These are phyloP conservation scores for Oryza glumipatula DNA, from an alignment of 176 grass and related monocot species.

Conservation along the genomic window DNA sequence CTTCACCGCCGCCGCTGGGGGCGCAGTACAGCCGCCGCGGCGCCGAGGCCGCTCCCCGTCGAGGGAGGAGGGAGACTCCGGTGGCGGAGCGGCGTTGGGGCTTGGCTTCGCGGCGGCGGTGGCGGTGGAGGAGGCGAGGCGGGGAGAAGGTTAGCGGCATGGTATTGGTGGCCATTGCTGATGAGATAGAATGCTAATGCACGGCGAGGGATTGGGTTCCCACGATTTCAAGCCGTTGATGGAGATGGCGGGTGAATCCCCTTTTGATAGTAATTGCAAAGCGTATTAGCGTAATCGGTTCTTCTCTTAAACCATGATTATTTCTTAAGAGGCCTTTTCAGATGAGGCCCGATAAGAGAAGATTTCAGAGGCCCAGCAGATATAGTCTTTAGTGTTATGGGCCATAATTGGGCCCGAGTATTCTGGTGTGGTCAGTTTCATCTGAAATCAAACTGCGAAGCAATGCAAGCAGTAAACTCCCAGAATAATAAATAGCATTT, in stretches of 20 bases:
- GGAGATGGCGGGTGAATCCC: not conserved
- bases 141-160: conserved; percentile 38
- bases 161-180: conserved; percentile 43
- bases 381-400: not conserved
- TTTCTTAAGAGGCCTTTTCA: not conserved
- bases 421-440: not conserved
- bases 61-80: not conserved
- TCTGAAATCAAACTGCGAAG: not conserved
- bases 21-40: conserved; percentile 26
- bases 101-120: not conserved
- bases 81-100: not conserved
- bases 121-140: conserved; percentile 22
- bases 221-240: conserved; percentile 16
- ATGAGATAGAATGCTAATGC: conserved; percentile 15
- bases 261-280: not conserved
- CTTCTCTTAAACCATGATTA: not conserved
- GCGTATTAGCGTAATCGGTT: not conserved
- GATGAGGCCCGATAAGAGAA: not conserved
- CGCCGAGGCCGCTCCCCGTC: not conserved
- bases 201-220: conserved; percentile 16
- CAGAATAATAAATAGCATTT: not conserved
- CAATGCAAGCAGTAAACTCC: too few species aligned
- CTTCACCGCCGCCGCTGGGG: conserved; percentile 34
- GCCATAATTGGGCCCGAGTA: not conserved
- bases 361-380: not conserved